These are phyloP conservation scores for Cylindrodendrum hubeiense DNA, from an alignment of 2,329 filamentous ascomycete genomes.

Conservation along the genomic window DNA sequence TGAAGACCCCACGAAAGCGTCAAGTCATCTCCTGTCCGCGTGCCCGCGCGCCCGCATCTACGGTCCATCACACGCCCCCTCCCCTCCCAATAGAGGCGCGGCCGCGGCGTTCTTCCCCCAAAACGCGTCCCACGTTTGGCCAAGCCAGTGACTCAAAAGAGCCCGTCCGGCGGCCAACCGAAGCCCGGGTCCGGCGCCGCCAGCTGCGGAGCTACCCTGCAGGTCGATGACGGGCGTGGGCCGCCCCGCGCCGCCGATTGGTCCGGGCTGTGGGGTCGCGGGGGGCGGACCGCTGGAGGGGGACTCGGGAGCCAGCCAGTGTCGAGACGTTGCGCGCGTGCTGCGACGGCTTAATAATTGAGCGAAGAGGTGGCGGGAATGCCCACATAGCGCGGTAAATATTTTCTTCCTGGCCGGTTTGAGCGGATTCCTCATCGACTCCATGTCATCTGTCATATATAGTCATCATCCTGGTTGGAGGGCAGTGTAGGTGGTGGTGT, in stretches of 20 bases:
- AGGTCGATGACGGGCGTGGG: slow-evolving; percentile 32
- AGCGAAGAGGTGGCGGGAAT: background rate
- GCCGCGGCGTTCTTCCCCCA: background rate
- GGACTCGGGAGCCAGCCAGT: no score
- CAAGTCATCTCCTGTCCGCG: background rate
- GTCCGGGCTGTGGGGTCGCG: slow-evolving; percentile 23
- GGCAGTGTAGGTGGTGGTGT: background rate
- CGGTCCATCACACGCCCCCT: background rate
- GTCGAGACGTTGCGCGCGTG: background rate
- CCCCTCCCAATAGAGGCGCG: background rate
- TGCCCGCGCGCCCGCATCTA: background rate
- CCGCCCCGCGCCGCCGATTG: slow-evolving; percentile 38
- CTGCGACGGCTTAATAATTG: background rate
- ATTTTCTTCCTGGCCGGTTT: background rate
- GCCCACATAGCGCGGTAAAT: slow-evolving; percentile 3
- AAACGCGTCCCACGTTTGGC: background rate
- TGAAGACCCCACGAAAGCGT: background rate
- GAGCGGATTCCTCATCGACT: background rate
- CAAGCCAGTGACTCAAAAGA: slow-evolving; percentile 6
- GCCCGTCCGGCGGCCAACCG: slow-evolving; percentile 8
- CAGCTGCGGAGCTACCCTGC: slow-evolving; percentile 32
- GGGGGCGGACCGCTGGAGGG: slow-evolving; percentile 4
- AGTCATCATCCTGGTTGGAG: background rate
- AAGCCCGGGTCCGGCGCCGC: slow-evolving; percentile 38
- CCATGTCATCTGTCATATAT: background rate